Base-by-base conservation (phyloP, 2,329 filamentous ascomycete species). In the Emergomyces orientalis region DNA sequence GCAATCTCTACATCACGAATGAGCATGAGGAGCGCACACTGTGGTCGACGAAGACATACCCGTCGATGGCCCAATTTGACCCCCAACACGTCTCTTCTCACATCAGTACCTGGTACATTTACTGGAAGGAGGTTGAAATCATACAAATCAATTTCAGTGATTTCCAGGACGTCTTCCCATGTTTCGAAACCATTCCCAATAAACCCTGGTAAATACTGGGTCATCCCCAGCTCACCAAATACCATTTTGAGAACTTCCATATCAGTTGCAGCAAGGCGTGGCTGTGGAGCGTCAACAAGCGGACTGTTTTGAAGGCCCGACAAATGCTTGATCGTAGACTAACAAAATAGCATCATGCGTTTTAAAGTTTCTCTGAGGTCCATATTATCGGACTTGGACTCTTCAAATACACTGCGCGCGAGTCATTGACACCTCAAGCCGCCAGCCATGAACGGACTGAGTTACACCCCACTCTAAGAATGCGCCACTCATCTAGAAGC, bases 161-260 rank as follows among this genome's bases (percentile, higher is more conserved):
- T 63, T 34, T 63, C 62, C n/a, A 63, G 52, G n/a, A 63, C 62
- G 56, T 63, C 62, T 7, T 60, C 45, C 62, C 62, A 63, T 32
- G 47, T 63, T 37, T 63, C 62, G 37, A 63, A 63, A 17, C 62
- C 62, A 61, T 63, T 63, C 14, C 55, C 58, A 32, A 61, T 58
- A 22, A 63, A 63, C 25, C 59, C 60, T 37, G 59, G 41, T 32
- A 63, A 25, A 52, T 63, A 63, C 43, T 63, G 62, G 49, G 62
- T 43, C 59, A 63, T 63, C 27, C 54, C 62, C 49, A 63, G 52
- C 49, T 63, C 62, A 49, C 58, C 49, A 52, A 63, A 57, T 32
- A 61, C 45, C 51, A 56, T 56, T 22, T 39, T 49, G 37, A 61
- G 62, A 52, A 61, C 51, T 25, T 59, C 59, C 62, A 63, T 63